Base-by-base conservation (phyloP, 1,139 yeast genomes). In the Blastobotrys elegans region DNA sequence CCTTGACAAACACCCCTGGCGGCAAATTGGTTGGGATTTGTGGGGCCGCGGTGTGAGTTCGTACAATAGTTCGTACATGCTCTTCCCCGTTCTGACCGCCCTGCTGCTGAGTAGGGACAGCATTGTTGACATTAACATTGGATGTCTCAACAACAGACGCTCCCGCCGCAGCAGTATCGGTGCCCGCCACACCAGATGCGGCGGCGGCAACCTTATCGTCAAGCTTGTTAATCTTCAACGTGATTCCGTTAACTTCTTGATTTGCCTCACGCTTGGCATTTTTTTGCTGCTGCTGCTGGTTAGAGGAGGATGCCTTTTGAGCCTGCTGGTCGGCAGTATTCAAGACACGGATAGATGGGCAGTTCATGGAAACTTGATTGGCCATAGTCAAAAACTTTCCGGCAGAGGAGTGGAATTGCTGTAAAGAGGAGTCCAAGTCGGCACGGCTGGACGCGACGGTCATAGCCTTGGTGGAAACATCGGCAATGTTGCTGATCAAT, bases 11-110 rank as follows among this genome's bases (percentile, higher is more conserved):
- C 14, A 42, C 45, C 33, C 32, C 32, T 14, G 20, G 40, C 7
- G 45, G 45, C 34, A 42, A 22, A 20, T 34, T 42, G 14, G 40
- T 33, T 21, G 45, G 45, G 14, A 29, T 38, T 22, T 14, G 16
- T 11, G 41, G 17, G 13, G 21, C 17, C 5, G 32, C 30, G 24
- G 30, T 21, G 18, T 22, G 41, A 10, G 41, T 38, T 38, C 41
- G 16, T n/a, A 13, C 8, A 18, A 36, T 26, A 36, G 40, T 36
- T n/a, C n/a, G n/a, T 17, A 3, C 6, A 30, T 30, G 33, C 31
- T 27, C 31, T 27, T 6, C 17, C 14, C 33, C 33, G 4, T 4
- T 4, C 16, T 6, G 33, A 30, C 33, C 36, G 10, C 17, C 36
- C 18, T 32, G 36, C 16, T 32, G 11, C n/a, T n/a, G n/a, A n/a